Evolutionary conservation across 495 filamentous ascomycete species (phyloP).

Genomic region (Lentithecium fluviatile): DNA sequence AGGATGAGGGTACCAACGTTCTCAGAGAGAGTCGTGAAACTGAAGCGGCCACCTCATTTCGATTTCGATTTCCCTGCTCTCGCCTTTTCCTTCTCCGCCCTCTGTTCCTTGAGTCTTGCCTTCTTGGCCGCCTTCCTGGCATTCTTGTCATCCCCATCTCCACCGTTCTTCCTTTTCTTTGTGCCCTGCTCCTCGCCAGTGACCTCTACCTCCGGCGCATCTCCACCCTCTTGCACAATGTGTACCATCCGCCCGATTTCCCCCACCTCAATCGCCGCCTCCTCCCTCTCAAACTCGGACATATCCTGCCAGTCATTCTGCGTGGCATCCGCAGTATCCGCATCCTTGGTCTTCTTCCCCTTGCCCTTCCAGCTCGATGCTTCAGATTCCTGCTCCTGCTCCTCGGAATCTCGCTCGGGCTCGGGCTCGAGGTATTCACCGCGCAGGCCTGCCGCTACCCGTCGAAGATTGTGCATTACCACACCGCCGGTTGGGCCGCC

Average conservation of each 20-base stretch:
- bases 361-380: constrained; percentile 8
- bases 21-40: no score
- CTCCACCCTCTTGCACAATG: constrained; percentile 25
- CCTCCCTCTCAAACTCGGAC: constrained; percentile 51
- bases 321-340: constrained; percentile 19
- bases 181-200: constrained; percentile 10
- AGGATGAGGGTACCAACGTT: no score
- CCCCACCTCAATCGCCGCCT: constrained; percentile 44
- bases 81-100: constrained; percentile 47
- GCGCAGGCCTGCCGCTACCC: constrained; percentile 63
- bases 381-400: constrained; percentile 9
- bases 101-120: constrained; percentile 46
- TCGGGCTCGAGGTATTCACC: constrained; percentile 54
- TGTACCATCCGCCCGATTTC: constrained; percentile 38
- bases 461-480: constrained; percentile 63
- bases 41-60: background rate
- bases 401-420: constrained; percentile 30
- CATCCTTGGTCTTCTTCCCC: constrained; percentile 11
- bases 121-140: constrained; percentile 47
- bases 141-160: constrained; percentile 39
- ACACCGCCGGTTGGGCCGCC: constrained; percentile 55
- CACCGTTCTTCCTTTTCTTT: constrained; percentile 37
- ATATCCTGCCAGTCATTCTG: constrained; percentile 52
- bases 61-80: constrained; percentile 40
- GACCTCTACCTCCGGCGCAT: constrained; percentile 14